A percentile compares a stretch with the other conserved stretches of the same genome.
Evolutionary conservation across 345 rosid genomes (phyloP).

Genomic region (Sisymbrium altissimum): DNA sequence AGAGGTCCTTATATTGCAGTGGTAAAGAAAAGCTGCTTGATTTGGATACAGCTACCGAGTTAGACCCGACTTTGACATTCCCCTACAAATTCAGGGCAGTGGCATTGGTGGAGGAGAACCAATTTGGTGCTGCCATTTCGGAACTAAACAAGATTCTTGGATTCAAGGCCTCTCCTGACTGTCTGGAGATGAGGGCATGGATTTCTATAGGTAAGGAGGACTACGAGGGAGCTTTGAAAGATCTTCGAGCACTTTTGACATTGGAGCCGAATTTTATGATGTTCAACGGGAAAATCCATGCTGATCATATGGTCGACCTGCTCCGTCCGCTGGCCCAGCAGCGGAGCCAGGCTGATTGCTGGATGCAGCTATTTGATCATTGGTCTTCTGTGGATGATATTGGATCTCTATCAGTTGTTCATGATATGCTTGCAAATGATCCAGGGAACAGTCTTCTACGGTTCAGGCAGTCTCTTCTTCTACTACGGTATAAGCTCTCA

Average conservation of each 20-base stretch:
- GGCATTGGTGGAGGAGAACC: slow-evolving; percentile 63
- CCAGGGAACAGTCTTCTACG: slow-evolving; percentile 85
- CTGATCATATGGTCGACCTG: slow-evolving; percentile 70
- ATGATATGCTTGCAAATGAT: slow-evolving; percentile 82
- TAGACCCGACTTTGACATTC: slow-evolving; percentile 85
- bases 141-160: slow-evolving; percentile 78
- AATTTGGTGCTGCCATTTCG: slow-evolving; percentile 62
- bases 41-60: slow-evolving; percentile 60
- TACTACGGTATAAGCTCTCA: slow-evolving; percentile 52
- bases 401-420: slow-evolving; percentile 90
- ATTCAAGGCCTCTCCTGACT: slow-evolving; percentile 76
- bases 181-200: slow-evolving; percentile 93
- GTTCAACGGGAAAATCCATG: slow-evolving; percentile 64
- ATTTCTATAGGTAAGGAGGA: slow-evolving; percentile 69
- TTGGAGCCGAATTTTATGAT: slow-evolving; percentile 77
- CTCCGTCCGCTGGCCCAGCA: slow-evolving; percentile 70
- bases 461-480: slow-evolving; percentile 91
- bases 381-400: slow-evolving; percentile 98
- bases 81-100: slow-evolving; percentile 87
- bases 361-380: slow-evolving; percentile 93
- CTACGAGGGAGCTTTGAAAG: slow-evolving; percentile 77
- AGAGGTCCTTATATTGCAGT: slow-evolving; percentile 73
- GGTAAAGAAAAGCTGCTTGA: slow-evolving; percentile 76
- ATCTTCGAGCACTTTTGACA: slow-evolving; percentile 76
- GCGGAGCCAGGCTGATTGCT: slow-evolving; percentile 88